Base-by-base conservation (phyloP, 345 rosid species). In the Eucalyptus virginea region DNA sequence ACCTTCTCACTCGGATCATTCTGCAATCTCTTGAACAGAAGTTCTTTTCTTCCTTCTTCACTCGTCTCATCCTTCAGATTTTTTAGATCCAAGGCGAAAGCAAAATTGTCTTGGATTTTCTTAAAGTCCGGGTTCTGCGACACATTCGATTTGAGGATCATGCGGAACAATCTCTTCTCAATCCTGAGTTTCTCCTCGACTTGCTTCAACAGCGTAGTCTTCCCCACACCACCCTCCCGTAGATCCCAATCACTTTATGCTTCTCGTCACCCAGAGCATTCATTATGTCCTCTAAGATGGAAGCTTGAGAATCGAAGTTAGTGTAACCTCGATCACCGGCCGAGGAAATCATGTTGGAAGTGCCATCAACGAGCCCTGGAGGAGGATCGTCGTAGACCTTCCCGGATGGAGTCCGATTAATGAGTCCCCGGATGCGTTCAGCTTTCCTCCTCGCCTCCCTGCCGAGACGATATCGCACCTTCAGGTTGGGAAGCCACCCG, bases 91-190 rank as follows among this genome's bases (percentile, higher is more conserved):
- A 54, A 54, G 58, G 1, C 2, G 58, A 21, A 4, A 8, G 58
- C 58, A 0, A 54, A 21, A 2, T 54, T 2, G 0, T 8, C 5
- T 54, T 8, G 11, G 26, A 54, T 54, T 1, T 21, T 4, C 0
- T 21, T 54, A 0, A 54, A 54, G 60, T 54, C 24, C 1, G 11
- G 60, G 1, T 0, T 54, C 60, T 54, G 60, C 1, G 60, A 54
- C 0, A 54, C 60, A 1, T 8, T 21, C 1, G 11, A 0, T 21
- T 21, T 19, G 11, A 8, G 11, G 11, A 54, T 54, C 60, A 21
- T 8, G 60, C 0, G 0, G 26, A 54, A 54, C 24, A 0, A 0
- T 54, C 1, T 19, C 1, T 0, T 0, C 26, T 21, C 26, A 0
- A 19, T 19, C 11, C 0, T 52, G 58, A 52, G 58, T 3, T 52